phyloP scores from a whole-genome alignment of 2,329 filamentous ascomycete species.

The Aureobasidium sp. region DNA sequence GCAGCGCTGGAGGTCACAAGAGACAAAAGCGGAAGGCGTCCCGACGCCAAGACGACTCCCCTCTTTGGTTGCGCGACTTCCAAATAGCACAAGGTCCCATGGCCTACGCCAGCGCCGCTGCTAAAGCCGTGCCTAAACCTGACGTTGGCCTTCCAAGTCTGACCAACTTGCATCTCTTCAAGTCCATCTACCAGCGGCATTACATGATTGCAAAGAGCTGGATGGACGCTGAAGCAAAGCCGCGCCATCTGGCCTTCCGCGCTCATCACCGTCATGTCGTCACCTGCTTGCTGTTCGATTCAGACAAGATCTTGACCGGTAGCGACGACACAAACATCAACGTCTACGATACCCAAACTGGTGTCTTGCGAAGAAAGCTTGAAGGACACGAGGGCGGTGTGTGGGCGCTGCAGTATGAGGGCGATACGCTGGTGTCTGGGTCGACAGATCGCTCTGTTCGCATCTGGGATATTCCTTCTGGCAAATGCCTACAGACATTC shows the following conservation, averaged over 20 bases:
- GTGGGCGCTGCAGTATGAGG: constrained; percentile 94
- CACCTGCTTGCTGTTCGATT: constrained; percentile 94
- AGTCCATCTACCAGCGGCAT: constrained; percentile 90
- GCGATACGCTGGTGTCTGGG: constrained; percentile 89
- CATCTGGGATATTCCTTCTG: constrained; percentile 97
- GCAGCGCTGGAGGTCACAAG: constrained; percentile 40
- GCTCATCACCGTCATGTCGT: constrained; percentile 95
- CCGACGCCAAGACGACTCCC: constrained; percentile 33
- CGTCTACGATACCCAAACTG: constrained; percentile 95
- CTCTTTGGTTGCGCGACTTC: constrained; percentile 41
- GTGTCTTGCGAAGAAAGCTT: constrained; percentile 72
- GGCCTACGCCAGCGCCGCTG: constrained; percentile 79
- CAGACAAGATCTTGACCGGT: constrained; percentile 94
- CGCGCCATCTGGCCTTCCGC: constrained; percentile 89
- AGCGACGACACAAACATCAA: constrained; percentile 98
- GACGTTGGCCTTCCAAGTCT: constrained; percentile 71
- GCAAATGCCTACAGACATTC: constrained; percentile 88
- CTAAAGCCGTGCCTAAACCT: constrained; percentile 72
- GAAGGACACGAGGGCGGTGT: constrained; percentile 95
- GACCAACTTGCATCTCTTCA: constrained; percentile 83
- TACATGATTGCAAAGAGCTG: constrained; percentile 85
- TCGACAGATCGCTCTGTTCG: constrained; percentile 95
- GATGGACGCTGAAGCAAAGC: constrained; percentile 77
- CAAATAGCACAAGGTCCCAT: constrained; percentile 70
- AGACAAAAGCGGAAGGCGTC: constrained; percentile 50